Base-by-base conservation (phyloP, 1,284 basidiomycete species). In the Farysia itapuensis region DNA sequence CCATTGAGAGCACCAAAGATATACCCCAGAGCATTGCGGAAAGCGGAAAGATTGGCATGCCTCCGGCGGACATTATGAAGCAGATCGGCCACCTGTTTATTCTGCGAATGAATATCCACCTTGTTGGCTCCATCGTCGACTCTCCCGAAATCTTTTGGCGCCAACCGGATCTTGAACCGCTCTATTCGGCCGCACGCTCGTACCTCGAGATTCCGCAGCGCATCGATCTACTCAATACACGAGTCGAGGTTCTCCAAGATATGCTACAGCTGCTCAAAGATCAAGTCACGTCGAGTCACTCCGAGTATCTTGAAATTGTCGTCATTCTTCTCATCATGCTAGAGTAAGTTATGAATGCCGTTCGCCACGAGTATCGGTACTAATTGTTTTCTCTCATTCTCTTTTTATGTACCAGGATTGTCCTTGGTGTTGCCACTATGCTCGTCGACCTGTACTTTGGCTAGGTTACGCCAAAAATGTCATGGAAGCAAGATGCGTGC, bases 221-320 rank as follows among this genome's bases (percentile, higher is more conserved):
- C 39, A 91, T 95, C 64, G 89, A 94, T 75, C 80, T 96, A 30
- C 81, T 97, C 48, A 96, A 95, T 78, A 90, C 90, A 23, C 86
- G 92, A 50, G 92, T 96, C 18, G 93, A 93, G 46, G 81, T 96
- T 48, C 80, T 97, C 29, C 92, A 97, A 81, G 92, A 97, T 76
- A 95, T 97, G 89, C 84, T 97, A 8, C 88, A 92, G 76, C 82
- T 97, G 41, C 81, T 97, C 37, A 96, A 96, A 79, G 93, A 96
- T 78, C 88, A 89, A 8, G 93, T 95, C 25, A 90, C 90, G 18
- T 90, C 86, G 56, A 84, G 85, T 67, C 92, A 97, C 69, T 86
- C 89, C 2, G 92, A 97, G 78, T 84, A 90, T 29, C 81, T 97
- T n/a, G 92, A 97, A 77, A 88, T 90, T 67, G 90, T 97, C 59